Evolutionary conservation across 306 rosid species (phyloP), one percentile per base, ranked within the genome.

Genomic region (Arachis hypogaea): DNA sequence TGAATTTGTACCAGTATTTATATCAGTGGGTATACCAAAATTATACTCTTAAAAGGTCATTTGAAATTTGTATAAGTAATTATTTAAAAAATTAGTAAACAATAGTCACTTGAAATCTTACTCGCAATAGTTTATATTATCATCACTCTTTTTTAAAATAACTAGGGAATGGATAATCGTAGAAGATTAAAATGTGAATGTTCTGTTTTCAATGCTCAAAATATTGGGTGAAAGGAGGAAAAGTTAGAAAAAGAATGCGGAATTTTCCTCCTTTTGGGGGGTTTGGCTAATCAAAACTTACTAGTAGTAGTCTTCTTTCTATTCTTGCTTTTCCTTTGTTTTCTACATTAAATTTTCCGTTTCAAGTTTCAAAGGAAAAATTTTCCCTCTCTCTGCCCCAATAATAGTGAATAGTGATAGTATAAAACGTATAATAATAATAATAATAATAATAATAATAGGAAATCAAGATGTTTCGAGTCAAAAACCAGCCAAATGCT

Each of bases 211-310:
- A 74, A 64, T 47, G 63, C 58, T 64, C 38, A 63, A 28, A 65
- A 54, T 64, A 10, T 46, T 59, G 40, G 28, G 60, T 59, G 63
- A 38, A 68, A 40, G 57, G 54, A 68, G 22, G 49, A 68, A 73
- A 77, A 77, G 63, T 28, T 28, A n/a, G 64, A 36, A 66, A 66
- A 64, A 65, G 29, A 45, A 43, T 46, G 7, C 50, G 74, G 54
- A 67, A 49, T 58, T 46, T 47, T 67, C 60, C 36, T 59, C 5
- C 68, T 38, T 76, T 76, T 22, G 28, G 28, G 14, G 28, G 28
- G 28, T 22, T 76, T 76, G 55, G 62, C 69, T 18, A 59, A 58
- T 76, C 74, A 68, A 76, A 67, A 76, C 62, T 68, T 38, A 57
- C 4, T 33, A 33, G 38, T 33, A 33, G 38, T 74, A 28, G 9